Evolutionary conservation across 768 basidiomycete species (phyloP).

Genomic region (Phanerodontia chrysosporium): DNA sequence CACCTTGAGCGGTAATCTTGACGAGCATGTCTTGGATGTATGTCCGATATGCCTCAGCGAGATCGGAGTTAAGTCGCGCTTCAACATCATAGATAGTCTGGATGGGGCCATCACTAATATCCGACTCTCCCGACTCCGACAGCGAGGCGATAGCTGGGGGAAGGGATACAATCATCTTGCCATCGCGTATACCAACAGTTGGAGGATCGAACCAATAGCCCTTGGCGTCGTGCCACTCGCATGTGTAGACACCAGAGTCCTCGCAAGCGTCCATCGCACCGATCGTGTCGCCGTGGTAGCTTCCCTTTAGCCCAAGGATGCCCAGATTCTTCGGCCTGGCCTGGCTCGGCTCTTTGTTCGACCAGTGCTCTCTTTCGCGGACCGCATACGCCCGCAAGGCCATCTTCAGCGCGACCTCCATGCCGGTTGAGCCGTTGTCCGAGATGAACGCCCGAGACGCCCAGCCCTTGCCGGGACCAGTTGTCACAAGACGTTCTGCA

Average conservation of each 20-base stretch:
- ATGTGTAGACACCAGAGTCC: constrained; percentile 81
- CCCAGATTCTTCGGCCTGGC: constrained; percentile 42
- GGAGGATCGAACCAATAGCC: constrained; percentile 95
- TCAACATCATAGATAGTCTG: constrained; percentile 68
- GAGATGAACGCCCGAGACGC: constrained; percentile 89
- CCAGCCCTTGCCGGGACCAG: constrained; percentile 87
- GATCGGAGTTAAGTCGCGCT: constrained; percentile 49
- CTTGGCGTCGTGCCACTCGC: constrained; percentile 93
- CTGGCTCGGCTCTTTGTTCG: constrained; percentile 30
- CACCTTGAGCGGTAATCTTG: constrained; percentile 36
- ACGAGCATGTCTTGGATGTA: constrained; percentile 55
- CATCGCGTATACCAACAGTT: constrained; percentile 63
- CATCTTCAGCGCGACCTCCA: constrained; percentile 99
- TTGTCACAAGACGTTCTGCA: constrained; percentile 68
- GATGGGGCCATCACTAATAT: constrained; percentile 41
- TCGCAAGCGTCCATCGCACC: constrained; percentile 95
- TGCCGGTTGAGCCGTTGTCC: constrained; percentile 93
- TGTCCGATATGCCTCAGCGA: constrained; percentile 59
- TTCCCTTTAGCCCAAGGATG: constrained; percentile 83
- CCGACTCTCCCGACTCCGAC: constrained; percentile 12
- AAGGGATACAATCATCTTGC: constrained; percentile 48
- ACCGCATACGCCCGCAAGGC: constrained; percentile 68
- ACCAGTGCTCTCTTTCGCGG: constrained; percentile 32
- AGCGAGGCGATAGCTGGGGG: constrained; percentile 43
- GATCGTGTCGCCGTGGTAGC: constrained; percentile 97